These are phyloP conservation scores for Danielia reshetovae DNA, from an alignment of 805 yeast genomes.

Conservation along the genomic window DNA sequence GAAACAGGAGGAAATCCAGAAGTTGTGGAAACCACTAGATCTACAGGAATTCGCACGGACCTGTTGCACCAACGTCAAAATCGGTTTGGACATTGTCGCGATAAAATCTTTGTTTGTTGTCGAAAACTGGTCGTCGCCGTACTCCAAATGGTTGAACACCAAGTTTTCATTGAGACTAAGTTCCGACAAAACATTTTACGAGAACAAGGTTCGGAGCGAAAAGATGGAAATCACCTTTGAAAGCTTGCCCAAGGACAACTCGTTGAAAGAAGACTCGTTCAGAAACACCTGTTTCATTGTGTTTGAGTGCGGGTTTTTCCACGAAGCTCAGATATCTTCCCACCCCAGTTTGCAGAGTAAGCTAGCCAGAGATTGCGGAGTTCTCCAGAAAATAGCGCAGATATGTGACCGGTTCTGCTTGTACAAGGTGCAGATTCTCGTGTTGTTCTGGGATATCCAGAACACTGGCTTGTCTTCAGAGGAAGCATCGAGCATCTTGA, in stretches of 20 bases:
- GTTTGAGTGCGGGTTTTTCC: slow-evolving; percentile 49
- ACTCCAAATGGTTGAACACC: slow-evolving; percentile 48
- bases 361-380: slow-evolving; percentile 32
- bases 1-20: slow-evolving; percentile 32
- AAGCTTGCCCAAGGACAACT: slow-evolving; percentile 39
- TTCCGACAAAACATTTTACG: slow-evolving; percentile 22
- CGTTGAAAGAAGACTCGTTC: slow-evolving; percentile 35
- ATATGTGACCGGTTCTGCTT: slow-evolving; percentile 32
- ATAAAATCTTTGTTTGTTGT: slow-evolving; percentile 41
- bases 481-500: slow-evolving; percentile 16
- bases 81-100: slow-evolving; percentile 16
- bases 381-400: slow-evolving; percentile 32
- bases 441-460: slow-evolving; percentile 41
- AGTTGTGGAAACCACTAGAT: slow-evolving; percentile 48
- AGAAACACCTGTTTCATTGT: slow-evolving; percentile 40
- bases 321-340: slow-evolving; percentile 10
- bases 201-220: slow-evolving; percentile 20
- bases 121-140: slow-evolving; percentile 44
- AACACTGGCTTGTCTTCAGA: slow-evolving; percentile 13
- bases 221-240: slow-evolving; percentile 31
- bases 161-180: slow-evolving; percentile 39
- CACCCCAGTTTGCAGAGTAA: slow-evolving; percentile 24
- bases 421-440: slow-evolving; percentile 36
- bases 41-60: slow-evolving; percentile 29
- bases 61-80: slow-evolving; percentile 12